Evolutionary conservation across 2,329 filamentous ascomycete species (phyloP).

Genomic region (Zymoseptoria ardabiliae): DNA sequence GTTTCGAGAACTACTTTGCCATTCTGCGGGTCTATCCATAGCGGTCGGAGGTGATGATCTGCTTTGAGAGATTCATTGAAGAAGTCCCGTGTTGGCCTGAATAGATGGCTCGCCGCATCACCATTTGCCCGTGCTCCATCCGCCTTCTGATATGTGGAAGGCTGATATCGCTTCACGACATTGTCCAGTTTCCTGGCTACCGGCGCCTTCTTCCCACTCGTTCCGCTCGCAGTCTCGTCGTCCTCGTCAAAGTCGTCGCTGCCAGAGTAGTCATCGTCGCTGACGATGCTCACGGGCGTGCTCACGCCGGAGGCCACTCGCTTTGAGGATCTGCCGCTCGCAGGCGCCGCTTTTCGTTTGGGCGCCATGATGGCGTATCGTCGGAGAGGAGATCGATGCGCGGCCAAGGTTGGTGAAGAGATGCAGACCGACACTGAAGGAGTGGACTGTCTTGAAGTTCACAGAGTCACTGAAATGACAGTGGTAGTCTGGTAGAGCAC

Average conservation of each 20-base stretch:
- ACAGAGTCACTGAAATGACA: not conserved
- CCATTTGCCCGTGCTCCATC: constrained; percentile 23
- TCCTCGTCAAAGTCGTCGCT: constrained; percentile 20
- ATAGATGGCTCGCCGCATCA: constrained; percentile 50
- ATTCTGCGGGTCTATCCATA: constrained; percentile 87
- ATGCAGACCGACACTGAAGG: not conserved
- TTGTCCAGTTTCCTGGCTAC: constrained; percentile 8
- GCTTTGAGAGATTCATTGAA: constrained; percentile 75
- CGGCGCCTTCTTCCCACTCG: constrained; percentile 7
- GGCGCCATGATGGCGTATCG: constrained; percentile 25
- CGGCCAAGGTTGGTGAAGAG: not conserved
- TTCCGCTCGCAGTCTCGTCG: constrained; percentile 26
- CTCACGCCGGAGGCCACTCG: constrained; percentile 33
- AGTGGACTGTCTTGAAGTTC: not conserved
- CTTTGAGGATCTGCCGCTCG: constrained; percentile 28
- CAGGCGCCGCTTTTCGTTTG: constrained; percentile 34
- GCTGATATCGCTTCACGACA: constrained; percentile 48
- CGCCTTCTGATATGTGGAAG: constrained; percentile 44
- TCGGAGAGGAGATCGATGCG: not conserved
- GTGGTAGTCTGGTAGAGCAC: too few relatives aligned
- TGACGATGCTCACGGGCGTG: constrained; percentile 42
- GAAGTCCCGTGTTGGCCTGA: constrained; percentile 63
- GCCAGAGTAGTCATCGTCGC: constrained; percentile 53
- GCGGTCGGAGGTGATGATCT: constrained; percentile 79
- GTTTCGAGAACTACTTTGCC: constrained; percentile 89